phyloP scores from a whole-genome alignment of 495 filamentous ascomycete species.

The Cenococcum geophilum region DNA sequence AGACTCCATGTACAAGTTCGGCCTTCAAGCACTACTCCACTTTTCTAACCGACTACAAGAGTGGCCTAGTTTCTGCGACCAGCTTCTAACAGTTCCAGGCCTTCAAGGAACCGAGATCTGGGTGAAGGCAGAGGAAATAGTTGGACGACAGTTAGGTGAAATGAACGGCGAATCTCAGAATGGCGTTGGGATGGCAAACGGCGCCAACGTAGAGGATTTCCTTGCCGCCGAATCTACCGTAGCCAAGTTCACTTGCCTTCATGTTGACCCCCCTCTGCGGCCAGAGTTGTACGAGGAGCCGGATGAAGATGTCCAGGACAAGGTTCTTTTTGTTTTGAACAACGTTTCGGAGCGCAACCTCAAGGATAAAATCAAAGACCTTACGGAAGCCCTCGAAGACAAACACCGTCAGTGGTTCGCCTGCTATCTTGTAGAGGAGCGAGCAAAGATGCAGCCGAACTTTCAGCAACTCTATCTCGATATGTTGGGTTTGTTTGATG shows the following conservation, averaged over 20 bases:
- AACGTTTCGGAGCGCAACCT: conserved; percentile 89
- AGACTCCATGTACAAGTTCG: conserved; percentile 95
- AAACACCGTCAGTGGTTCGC: conserved; percentile 95
- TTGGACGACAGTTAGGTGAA: conserved; percentile 50
- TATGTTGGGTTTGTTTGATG: conserved; percentile 73
- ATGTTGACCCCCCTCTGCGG: conserved; percentile 60
- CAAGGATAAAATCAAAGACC: conserved; percentile 68
- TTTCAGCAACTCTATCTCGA: conserved; percentile 90
- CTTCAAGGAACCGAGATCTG: conserved; percentile 80
- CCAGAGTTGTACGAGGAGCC: conserved; percentile 67
- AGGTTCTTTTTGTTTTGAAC: conserved; percentile 91
- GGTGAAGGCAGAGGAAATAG: conserved; percentile 72
- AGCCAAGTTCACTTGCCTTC: conserved; percentile 62
- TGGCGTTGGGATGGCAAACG: conserved; percentile 54
- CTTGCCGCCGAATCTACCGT: conserved; percentile 48
- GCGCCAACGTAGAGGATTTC: conserved; percentile 54
- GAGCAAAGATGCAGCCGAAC: conserved; percentile 93
- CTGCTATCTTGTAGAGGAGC: conserved; percentile 88
- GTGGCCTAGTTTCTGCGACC: conserved; percentile 84
- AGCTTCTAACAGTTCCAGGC: conserved; percentile 70
- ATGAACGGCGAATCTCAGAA: conserved; percentile 42
- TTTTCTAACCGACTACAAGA: conserved; percentile 74
- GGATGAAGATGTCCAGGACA: conserved; percentile 76
- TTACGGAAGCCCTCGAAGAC: conserved; percentile 69
- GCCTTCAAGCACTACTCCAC: conserved; percentile 90